Conservation (phyloP, 257 asterid genomes). For the Phtheirospermum japonicum region DNA sequence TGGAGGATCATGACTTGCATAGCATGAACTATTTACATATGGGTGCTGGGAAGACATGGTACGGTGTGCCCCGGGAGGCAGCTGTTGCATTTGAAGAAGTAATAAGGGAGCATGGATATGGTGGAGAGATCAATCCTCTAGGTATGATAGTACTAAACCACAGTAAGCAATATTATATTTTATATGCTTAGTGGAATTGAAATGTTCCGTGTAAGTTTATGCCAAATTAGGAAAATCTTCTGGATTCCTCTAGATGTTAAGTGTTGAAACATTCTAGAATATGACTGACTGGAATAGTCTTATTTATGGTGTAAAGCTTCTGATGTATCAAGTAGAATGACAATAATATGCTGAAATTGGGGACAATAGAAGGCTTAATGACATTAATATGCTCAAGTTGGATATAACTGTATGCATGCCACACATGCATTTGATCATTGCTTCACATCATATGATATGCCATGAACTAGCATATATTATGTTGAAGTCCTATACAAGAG, state of each 20-base stretch:
- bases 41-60: conserved; percentile 97
- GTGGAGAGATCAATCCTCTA: conserved; percentile 95
- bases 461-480: too few species aligned
- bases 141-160: conserved; percentile 45
- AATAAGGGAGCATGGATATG: conserved; percentile 87
- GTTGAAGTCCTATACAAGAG: not conserved
- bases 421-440: not conserved
- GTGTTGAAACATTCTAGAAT: not conserved
- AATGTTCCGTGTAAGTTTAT: conserved; percentile 1
- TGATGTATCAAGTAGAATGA: conserved; percentile 4
- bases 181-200: conserved; percentile 19
- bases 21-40: conserved; percentile 91
- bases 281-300: conserved; percentile 1
- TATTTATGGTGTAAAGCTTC: not conserved
- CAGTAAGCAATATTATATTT: not conserved
- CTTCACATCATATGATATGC: conserved; percentile 1
- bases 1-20: conserved; percentile 98
- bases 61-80: conserved; percentile 93
- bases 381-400: not conserved
- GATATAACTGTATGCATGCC: not conserved
- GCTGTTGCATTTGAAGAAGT: conserved; percentile 97
- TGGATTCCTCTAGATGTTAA: not conserved
- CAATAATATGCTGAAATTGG: conserved; percentile 7
- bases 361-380: not conserved
- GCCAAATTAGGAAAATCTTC: not conserved